Conservation (phyloP, 768 basidiomycete genomes). For the Auricularia cornea region DNA sequence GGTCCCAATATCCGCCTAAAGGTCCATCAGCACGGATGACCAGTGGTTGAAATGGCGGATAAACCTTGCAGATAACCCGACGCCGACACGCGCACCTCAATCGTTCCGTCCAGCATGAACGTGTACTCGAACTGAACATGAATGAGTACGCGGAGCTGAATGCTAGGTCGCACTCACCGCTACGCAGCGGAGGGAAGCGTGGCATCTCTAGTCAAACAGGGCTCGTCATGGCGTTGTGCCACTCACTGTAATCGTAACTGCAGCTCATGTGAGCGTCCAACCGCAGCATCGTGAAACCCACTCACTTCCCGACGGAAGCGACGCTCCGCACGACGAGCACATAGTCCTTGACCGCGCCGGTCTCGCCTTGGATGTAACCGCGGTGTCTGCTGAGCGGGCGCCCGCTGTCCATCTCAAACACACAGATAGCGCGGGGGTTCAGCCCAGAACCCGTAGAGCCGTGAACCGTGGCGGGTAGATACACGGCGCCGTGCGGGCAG, state of each 20-base stretch:
- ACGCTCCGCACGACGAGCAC: conserved; percentile 48
- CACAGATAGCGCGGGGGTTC: conserved; percentile 48
- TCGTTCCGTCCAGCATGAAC: conserved; percentile 57
- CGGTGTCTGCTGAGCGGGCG: conserved; percentile 51
- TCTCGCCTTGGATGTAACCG: conserved; percentile 45
- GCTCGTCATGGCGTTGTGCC: neutral
- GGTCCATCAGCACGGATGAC: neutral
- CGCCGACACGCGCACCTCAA: conserved; percentile 60
- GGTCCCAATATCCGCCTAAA: conserved; percentile 43
- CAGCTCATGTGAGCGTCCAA: neutral
- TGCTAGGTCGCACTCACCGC: too few species aligned
- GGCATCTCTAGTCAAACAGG: conserved; percentile 2
- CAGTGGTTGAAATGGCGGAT: neutral
- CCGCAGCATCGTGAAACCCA: conserved; percentile 7
- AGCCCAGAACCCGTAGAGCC: conserved; percentile 34
- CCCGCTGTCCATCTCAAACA: conserved; percentile 55
- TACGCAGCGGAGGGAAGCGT: too few species aligned
- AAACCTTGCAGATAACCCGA: conserved; percentile 56
- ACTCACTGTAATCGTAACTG: conserved; percentile 50
- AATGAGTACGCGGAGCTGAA: conserved; percentile 3
- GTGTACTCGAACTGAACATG: conserved; percentile 47
- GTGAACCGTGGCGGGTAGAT: conserved; percentile 50
- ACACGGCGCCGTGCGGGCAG: conserved; percentile 53
- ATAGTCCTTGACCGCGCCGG: conserved; percentile 54
- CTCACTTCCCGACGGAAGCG: conserved; percentile 57